Evolutionary conservation across 352 stramenopile genomes (phyloP).

Genomic region (Globisporangium canariense): DNA sequence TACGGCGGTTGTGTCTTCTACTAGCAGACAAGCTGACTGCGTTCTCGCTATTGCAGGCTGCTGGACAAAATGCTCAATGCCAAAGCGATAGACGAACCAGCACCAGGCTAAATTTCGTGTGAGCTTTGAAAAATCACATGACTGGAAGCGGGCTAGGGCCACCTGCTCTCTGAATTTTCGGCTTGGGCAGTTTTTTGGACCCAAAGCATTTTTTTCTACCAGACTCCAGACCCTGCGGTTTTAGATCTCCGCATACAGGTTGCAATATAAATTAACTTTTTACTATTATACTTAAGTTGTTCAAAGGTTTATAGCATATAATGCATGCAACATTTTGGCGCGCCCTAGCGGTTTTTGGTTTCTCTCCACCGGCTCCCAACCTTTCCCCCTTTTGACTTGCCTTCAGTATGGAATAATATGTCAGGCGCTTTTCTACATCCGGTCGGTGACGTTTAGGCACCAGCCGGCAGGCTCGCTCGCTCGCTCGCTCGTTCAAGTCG

Average conservation of each 20-base stretch:
- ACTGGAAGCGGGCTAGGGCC: constrained; percentile 1
- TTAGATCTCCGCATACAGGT: not conserved
- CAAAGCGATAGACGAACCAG: not conserved
- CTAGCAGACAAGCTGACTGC: not conserved
- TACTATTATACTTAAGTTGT: too few species aligned
- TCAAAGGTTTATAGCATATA: too few species aligned
- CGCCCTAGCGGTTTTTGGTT: not conserved
- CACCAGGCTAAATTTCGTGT: not conserved
- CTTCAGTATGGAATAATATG: not conserved
- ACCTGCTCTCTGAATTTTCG: not conserved
- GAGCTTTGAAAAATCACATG: not conserved
- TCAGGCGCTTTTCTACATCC: constrained; percentile 5
- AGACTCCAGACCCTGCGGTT: not conserved
- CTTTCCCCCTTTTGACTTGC: not conserved
- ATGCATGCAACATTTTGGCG: not conserved
- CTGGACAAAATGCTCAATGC: too few species aligned
- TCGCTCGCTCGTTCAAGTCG: not conserved
- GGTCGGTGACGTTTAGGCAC: not conserved
- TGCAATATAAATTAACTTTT: not conserved
- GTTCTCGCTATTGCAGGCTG: too few species aligned
- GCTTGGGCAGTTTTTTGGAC: not conserved
- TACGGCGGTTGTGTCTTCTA: not conserved
- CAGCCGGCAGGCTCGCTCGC: not conserved
- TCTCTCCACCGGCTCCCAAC: not conserved
- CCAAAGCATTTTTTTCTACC: not conserved